Conservation (phyloP, 169 alveolate genomes). For the Cyclospora cayetanensis region DNA sequence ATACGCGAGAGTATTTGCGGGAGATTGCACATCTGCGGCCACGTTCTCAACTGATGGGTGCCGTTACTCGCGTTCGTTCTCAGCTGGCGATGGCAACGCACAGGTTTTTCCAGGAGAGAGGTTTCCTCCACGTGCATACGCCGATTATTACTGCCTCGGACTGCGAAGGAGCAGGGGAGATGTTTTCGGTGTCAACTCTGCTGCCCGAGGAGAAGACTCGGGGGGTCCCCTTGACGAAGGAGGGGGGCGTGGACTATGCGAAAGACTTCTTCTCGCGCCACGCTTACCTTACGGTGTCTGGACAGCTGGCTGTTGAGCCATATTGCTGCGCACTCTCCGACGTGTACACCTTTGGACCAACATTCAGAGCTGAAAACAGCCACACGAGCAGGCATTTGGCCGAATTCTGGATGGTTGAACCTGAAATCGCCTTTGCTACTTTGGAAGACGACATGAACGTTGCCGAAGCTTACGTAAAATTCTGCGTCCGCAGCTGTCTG, state of each 20-base stretch:
- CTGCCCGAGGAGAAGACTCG: conserved; percentile 66
- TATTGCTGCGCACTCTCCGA: conserved; percentile 95
- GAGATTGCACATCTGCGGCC: conserved; percentile 96
- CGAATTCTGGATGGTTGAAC: conserved; percentile 99
- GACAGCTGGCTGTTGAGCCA: conserved; percentile 96
- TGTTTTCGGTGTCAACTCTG: conserved; percentile 97
- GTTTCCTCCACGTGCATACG: conserved; percentile 96
- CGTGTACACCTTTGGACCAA: conserved; percentile 99
- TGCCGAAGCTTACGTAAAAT: conserved; percentile 97
- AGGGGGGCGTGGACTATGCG: conserved; percentile 78
- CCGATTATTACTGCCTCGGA: conserved; percentile 99
- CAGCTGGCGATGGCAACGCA: conserved; percentile 96
- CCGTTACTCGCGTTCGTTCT: conserved; percentile 94
- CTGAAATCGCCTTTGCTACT: conserved; percentile 97
- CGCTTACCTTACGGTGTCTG: conserved; percentile 97
- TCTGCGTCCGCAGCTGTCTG: conserved; percentile 88
- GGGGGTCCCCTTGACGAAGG: neutral
- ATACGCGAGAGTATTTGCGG: conserved; percentile 93
- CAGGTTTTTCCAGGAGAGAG: conserved; percentile 92
- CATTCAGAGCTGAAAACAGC: conserved; percentile 99
- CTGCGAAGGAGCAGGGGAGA: conserved; percentile 99
- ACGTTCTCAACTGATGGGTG: conserved; percentile 95
- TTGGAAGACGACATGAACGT: conserved; percentile 91
- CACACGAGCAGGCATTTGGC: conserved; percentile 98
- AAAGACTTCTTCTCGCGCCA: conserved; percentile 97